Percentiles rank a stretch among this genome's conserved stretches.
These are phyloP conservation scores for Fusarium citri DNA, from an alignment of 2,329 filamentous ascomycete genomes.

Conservation along the genomic window DNA sequence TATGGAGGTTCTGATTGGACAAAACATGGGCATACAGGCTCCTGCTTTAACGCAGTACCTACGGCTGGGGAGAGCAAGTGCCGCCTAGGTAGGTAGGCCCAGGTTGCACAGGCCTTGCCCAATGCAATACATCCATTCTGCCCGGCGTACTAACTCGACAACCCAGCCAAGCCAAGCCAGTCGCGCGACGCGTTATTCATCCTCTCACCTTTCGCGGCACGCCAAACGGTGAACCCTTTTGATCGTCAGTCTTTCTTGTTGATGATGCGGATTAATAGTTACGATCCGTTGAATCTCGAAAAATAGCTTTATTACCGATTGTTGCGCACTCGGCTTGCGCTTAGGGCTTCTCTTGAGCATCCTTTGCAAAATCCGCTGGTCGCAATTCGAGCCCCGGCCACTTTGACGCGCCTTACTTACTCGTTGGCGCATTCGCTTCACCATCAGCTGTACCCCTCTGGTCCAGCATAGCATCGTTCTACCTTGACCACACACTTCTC, in stretches of 20 bases:
- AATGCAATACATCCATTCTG: background rate
- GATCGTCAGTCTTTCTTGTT: slow-evolving; percentile 6
- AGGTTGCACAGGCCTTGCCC: slow-evolving; percentile 19
- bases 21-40: background rate
- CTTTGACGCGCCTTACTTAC: slow-evolving; percentile 40
- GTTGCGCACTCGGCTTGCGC: slow-evolving; percentile 7
- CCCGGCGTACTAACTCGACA: slow-evolving; percentile 15
- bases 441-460: slow-evolving; percentile 34
- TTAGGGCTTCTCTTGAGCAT: background rate
- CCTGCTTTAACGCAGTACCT: background rate
- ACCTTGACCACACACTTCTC: slow-evolving; percentile 12
- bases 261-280: slow-evolving; percentile 24
- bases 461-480: slow-evolving; percentile 17
- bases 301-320: slow-evolving; percentile 11
- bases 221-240: slow-evolving; percentile 11
- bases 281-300: slow-evolving; percentile 7
- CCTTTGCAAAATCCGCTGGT: slow-evolving; percentile 33
- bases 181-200: slow-evolving; percentile 46
- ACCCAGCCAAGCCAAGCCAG: slow-evolving; percentile 13
- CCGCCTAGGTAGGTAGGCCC: background rate
- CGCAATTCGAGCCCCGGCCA: slow-evolving; percentile 34
- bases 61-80: background rate
- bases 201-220: slow-evolving; percentile 36
- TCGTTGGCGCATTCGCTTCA: slow-evolving; percentile 38
- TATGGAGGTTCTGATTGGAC: background rate